These are phyloP conservation scores for Beta macrorhiza DNA, from an alignment of 179 eudicot species.

Conservation along the genomic window DNA sequence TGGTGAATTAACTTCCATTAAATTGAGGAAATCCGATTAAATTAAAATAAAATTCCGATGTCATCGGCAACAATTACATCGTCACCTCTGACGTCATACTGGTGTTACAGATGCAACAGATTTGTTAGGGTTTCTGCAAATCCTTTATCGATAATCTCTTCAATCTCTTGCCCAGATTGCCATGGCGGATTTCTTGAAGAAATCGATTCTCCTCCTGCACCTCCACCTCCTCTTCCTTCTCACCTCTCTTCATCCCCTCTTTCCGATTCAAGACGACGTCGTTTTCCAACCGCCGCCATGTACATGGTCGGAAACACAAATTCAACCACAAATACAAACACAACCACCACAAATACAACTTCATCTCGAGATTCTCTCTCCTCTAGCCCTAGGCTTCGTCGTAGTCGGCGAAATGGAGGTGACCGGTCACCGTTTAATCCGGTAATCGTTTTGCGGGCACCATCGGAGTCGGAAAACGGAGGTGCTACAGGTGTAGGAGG, in stretches of 20 bases:
- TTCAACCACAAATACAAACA: neutral
- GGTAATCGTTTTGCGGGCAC: slow-evolving; percentile 67
- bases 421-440: slow-evolving; percentile 77
- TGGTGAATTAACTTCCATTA: neutral
- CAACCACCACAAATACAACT: neutral
- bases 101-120: slow-evolving; percentile 93
- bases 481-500: too few relatives aligned
- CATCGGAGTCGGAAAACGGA: slow-evolving; percentile 26
- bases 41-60: slow-evolving; percentile 12
- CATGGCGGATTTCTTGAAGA: slow-evolving; percentile 68
- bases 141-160: slow-evolving; percentile 12
- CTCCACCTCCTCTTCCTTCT: neutral
- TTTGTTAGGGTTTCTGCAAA: slow-evolving; percentile 45
- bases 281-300: slow-evolving; percentile 56
- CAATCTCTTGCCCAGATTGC: slow-evolving; percentile 72
- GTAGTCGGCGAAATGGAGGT: slow-evolving; percentile 51
- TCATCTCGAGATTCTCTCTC: slow-evolving; percentile 20
- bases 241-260: slow-evolving; percentile 18
- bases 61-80: slow-evolving; percentile 23
- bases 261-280: slow-evolving; percentile 45
- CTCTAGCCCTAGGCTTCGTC: slow-evolving; percentile 47
- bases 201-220: slow-evolving; percentile 37
- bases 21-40: neutral
- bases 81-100: slow-evolving; percentile 46
- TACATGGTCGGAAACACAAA: slow-evolving; percentile 35